Percentiles rank a stretch among this genome's conserved stretches.
Evolutionary conservation across 805 yeast genomes (phyloP).

Genomic region (Saturnispora kantuleensis): DNA sequence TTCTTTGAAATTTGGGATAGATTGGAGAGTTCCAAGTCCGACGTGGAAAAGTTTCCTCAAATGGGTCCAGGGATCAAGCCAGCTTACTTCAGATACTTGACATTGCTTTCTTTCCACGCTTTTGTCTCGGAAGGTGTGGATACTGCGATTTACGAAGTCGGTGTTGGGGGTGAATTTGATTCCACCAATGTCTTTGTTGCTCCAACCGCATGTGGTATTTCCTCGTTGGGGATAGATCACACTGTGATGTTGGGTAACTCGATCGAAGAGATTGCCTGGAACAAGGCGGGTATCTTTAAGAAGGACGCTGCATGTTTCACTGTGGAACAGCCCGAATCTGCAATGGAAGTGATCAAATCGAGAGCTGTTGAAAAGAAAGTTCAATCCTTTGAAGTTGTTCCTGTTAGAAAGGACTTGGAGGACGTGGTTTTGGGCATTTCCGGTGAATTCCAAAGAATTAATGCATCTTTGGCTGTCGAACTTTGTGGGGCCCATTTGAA

Average conservation of each 20-base stretch:
- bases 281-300: slow-evolving; percentile 90
- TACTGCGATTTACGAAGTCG: slow-evolving; percentile 93
- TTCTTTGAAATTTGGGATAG: slow-evolving; percentile 93
- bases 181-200: slow-evolving; percentile 80
- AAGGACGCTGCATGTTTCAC: slow-evolving; percentile 54
- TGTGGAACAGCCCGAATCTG: slow-evolving; percentile 44
- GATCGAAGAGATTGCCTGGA: slow-evolving; percentile 87
- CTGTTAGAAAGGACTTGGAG: slow-evolving; percentile 30
- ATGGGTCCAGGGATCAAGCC: slow-evolving; percentile 73
- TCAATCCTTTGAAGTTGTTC: slow-evolving; percentile 43
- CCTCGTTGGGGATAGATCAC: slow-evolving; percentile 88
- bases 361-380: slow-evolving; percentile 59
- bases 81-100: slow-evolving; percentile 84
- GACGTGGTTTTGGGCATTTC: slow-evolving; percentile 56
- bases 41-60: slow-evolving; percentile 53
- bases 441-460: slow-evolving; percentile 75
- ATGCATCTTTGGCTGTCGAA: slow-evolving; percentile 81
- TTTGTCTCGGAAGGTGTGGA: slow-evolving; percentile 84
- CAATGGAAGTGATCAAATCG: slow-evolving; percentile 44
- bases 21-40: slow-evolving; percentile 43
- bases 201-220: slow-evolving; percentile 80
- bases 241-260: slow-evolving; percentile 79
- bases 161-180: slow-evolving; percentile 96
- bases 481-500: slow-evolving; percentile 53
- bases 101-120: slow-evolving; percentile 83